Percentiles rank a stretch among this genome's conserved stretches.
Conservation (phyloP, 2,329 filamentous ascomycete genomes). For the Aureobasidium sp. region DNA sequence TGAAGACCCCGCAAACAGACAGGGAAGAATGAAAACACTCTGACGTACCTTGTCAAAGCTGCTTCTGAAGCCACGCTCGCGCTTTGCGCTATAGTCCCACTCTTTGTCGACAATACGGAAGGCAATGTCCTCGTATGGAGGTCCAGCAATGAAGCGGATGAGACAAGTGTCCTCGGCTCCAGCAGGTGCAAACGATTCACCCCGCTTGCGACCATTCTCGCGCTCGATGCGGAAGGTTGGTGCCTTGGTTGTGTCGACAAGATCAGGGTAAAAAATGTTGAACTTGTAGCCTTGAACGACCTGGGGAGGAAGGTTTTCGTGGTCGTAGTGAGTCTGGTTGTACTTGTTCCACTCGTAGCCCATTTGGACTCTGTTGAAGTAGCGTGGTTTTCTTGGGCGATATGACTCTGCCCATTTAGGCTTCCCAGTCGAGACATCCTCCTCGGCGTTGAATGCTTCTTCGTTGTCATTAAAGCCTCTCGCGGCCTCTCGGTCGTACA, state of each 20-base stretch:
- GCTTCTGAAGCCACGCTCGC: conserved; percentile 88
- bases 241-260: conserved; percentile 89
- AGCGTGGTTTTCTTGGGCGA: conserved; percentile 81
- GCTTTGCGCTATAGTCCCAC: conserved; percentile 97
- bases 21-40: background rate
- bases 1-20: background rate
- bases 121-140: conserved; percentile 92
- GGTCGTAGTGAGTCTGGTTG: conserved; percentile 98
- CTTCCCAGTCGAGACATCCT: conserved; percentile 57
- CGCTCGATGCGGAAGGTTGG: conserved; percentile 94
- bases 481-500: conserved; percentile 89
- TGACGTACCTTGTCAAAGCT: conserved; percentile 86
- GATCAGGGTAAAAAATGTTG: conserved; percentile 97
- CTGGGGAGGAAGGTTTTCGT: conserved; percentile 94
- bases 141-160: conserved; percentile 89
- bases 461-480: conserved; percentile 88
- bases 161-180: conserved; percentile 96
- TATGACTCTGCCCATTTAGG: conserved; percentile 79
- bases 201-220: conserved; percentile 78
- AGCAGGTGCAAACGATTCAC: conserved; percentile 85
- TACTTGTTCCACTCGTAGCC: conserved; percentile 99
- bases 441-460: conserved; percentile 89
- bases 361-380: conserved; percentile 98
- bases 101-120: conserved; percentile 97
- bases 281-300: conserved; percentile 99